These are phyloP conservation scores for Patellifolia procumbens DNA, from an alignment of 179 eudicot species.

Conservation along the genomic window DNA sequence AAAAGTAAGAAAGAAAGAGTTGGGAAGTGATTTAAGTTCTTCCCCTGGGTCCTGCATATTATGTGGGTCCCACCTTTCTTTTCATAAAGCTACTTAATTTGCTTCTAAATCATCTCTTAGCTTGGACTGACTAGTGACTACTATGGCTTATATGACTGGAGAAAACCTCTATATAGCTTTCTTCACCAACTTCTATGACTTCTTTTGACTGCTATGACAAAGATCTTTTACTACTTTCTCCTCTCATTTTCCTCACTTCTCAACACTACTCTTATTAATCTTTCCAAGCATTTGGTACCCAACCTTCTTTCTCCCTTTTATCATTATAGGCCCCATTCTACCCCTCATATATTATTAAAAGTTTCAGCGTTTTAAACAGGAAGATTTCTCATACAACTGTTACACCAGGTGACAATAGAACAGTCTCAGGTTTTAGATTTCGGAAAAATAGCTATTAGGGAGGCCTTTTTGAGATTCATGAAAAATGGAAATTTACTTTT, in stretches of 20 bases:
- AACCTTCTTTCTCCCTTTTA: not conserved
- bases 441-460: too few species aligned
- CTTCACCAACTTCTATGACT: slow-evolving; percentile 44
- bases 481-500: too few species aligned
- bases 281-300: slow-evolving; percentile 1
- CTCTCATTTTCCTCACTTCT: slow-evolving; percentile 19
- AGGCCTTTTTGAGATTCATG: too few species aligned
- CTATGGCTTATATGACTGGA: not conserved
- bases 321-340: not conserved
- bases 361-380: too few species aligned
- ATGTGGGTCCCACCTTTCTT: slow-evolving; percentile 30
- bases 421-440: too few species aligned
- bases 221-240: slow-evolving; percentile 28
- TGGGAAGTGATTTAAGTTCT: slow-evolving; percentile 13
- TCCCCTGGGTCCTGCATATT: not conserved
- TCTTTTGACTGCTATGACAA: slow-evolving; percentile 53
- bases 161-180: slow-evolving; percentile 19
- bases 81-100: slow-evolving; percentile 38
- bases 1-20: slow-evolving; percentile 32
- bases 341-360: not conserved
- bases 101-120: slow-evolving; percentile 19
- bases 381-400: too few species aligned
- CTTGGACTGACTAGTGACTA: slow-evolving; percentile 15
- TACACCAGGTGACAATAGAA: too few species aligned
- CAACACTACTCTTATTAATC: not conserved